Evolutionary conservation across 2,329 filamentous ascomycete genomes (phyloP), one percentile per base, ranked within the genome.

Genomic region (Fusarium albosuccineum): DNA sequence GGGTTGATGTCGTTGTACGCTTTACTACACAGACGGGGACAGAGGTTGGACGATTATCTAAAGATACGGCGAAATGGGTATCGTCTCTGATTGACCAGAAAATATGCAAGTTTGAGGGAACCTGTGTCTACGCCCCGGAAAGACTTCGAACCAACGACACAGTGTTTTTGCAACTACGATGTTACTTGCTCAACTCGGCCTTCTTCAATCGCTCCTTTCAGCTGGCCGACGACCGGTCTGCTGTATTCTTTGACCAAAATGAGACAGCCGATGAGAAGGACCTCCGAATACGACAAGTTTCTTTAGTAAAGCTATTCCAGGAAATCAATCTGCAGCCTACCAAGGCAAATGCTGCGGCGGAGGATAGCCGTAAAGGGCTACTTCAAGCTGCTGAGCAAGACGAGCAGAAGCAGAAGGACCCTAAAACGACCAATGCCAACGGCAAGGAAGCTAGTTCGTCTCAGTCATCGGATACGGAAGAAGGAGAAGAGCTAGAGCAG

Each of bases 81-180:
- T 97, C 96, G 4, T 91, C 94, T 0, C 80, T 99, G 70, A 89
- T 98, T 52, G 96, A 99, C 74, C 94, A 98, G 76, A 91, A 91
- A 33, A 86, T 97, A 4, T 97, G 94, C 82, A 87, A 82, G 22
- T 97, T 99, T 64, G 92, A 97, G 70, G 96, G 92, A 6, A 89
- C 87, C 11, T 97, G 94, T 73, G 93, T 99, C 2, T 98, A 92
- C 77, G 92, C 92, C 0, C 94, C 94, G 0, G 95, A 98, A 57
- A 85, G 88, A 46, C 79, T 98, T 48, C 86, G 92, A 50, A 96
- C 94, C 9, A 97, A 97, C 73, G 96, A 99, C 73, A 98, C 94
- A 0, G 86, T 99, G n/a, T 97, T 95, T 72, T 78, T 99, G 7
- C 96, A 99, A 76, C 80, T 99, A 44, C 86, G 87, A 55, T 96